Evolutionary conservation across 345 rosid genomes (phyloP).

Genomic region (Lagerstroemia speciosa): DNA sequence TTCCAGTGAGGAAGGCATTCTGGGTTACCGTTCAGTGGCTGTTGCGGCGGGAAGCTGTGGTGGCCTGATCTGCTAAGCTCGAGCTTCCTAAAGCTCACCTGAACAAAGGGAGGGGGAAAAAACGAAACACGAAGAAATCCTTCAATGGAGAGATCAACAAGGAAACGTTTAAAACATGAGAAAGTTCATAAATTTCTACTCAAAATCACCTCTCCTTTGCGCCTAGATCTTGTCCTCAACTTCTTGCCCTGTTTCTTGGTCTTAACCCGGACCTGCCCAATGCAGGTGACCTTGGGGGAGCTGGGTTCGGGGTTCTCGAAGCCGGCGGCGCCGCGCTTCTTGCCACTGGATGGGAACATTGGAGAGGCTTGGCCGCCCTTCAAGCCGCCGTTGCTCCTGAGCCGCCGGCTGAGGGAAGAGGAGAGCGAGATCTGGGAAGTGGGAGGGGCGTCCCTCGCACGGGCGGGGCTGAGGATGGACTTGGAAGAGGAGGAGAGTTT

Average conservation of each 20-base stretch:
- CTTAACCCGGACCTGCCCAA: slow-evolving; percentile 97
- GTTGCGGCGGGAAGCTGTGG: slow-evolving; percentile 13
- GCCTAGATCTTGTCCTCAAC: slow-evolving; percentile 53
- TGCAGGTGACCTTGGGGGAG: slow-evolving; percentile 93
- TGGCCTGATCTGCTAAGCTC: slow-evolving; percentile 20
- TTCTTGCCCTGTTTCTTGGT: slow-evolving; percentile 87
- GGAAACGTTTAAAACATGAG: too few species aligned
- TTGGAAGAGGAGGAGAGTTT: slow-evolving; percentile 58
- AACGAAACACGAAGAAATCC: neutral
- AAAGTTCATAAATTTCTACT: neutral
- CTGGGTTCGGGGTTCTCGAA: slow-evolving; percentile 82
- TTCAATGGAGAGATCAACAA: neutral
- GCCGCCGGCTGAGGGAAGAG: slow-evolving; percentile 64
- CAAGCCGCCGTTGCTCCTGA: slow-evolving; percentile 62
- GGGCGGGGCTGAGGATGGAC: slow-evolving; percentile 69
- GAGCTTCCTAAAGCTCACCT: slow-evolving; percentile 55
- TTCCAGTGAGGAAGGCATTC: slow-evolving; percentile 45
- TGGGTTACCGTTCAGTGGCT: slow-evolving; percentile 20
- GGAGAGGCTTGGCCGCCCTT: slow-evolving; percentile 79
- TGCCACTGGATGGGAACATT: slow-evolving; percentile 55
- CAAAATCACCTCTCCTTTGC: slow-evolving; percentile 41
- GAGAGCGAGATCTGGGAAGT: slow-evolving; percentile 59
- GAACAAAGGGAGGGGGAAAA: neutral
- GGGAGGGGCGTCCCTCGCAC: slow-evolving; percentile 35
- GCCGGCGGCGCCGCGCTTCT: slow-evolving; percentile 44